These are phyloP conservation scores for Venturia oleaginea DNA, from an alignment of 2,329 filamentous ascomycete genomes.

Conservation along the genomic window DNA sequence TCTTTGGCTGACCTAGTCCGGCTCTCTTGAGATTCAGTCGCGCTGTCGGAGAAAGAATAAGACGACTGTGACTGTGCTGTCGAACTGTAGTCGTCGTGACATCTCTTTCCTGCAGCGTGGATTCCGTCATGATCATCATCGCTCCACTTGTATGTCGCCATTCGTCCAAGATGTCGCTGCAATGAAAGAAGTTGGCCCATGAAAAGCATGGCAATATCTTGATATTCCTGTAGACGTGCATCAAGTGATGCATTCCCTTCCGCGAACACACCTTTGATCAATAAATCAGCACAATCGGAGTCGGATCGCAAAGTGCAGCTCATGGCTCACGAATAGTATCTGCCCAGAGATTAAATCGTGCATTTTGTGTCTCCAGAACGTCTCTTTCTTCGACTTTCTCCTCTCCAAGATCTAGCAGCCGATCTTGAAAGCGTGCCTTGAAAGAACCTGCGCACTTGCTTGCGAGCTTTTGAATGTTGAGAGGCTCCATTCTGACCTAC, in stretches of 20 bases:
- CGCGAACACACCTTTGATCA: conserved; percentile 16
- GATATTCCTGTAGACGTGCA: conserved; percentile 15
- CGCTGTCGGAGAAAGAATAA: background rate
- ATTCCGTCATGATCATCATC: background rate
- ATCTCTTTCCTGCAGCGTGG: background rate
- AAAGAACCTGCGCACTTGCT: background rate
- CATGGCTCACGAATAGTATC: conserved; percentile 13
- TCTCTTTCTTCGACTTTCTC: background rate
- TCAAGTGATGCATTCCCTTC: conserved; percentile 18
- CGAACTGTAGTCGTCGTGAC: background rate
- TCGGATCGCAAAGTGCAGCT: background rate
- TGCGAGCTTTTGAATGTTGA: background rate
- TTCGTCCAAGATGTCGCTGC: conserved; percentile 8
- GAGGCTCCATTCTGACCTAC: background rate
- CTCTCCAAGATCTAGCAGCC: background rate
- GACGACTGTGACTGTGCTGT: conserved; percentile 2
- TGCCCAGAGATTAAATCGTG: conserved; percentile 18
- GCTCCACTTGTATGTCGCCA: conserved; percentile 11
- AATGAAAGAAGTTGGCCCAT: conserved; percentile 7
- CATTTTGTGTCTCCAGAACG: conserved; percentile 4
- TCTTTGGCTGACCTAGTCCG: background rate
- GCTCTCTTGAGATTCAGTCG: background rate
- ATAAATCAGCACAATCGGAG: background rate
- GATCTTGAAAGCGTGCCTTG: background rate
- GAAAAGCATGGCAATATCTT: conserved; percentile 9